phyloP scores from a whole-genome alignment of 176 grass and related monocot species.

The Musa troglodytarum region DNA sequence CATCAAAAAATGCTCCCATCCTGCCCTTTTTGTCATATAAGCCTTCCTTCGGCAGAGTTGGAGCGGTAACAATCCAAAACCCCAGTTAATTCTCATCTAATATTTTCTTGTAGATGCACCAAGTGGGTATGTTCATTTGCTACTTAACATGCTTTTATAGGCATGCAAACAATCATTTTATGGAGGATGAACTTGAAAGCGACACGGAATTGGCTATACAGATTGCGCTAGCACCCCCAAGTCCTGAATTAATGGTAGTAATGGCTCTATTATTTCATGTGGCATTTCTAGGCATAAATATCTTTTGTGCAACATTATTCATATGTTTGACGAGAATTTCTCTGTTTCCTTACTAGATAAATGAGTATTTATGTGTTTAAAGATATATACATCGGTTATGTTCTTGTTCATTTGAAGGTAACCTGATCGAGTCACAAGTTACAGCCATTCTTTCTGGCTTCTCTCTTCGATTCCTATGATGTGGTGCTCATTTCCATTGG shows the following conservation, averaged over 20 bases:
- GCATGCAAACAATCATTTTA: conserved; percentile 85
- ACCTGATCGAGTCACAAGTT: not conserved
- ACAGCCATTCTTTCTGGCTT: not conserved
- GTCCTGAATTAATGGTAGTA: conserved; percentile 26
- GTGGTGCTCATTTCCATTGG: no score
- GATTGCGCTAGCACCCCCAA: conserved; percentile 36
- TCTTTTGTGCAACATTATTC: not conserved
- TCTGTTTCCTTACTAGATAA: not conserved
- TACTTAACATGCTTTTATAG: conserved; percentile 13
- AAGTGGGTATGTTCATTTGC: not conserved
- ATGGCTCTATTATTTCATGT: not conserved
- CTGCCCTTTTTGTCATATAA: conserved; percentile 70
- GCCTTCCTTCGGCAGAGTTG: conserved; percentile 51
- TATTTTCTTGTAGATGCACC: not conserved
- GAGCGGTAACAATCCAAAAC: conserved; percentile 45
- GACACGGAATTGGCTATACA: conserved; percentile 67
- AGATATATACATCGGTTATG: not conserved
- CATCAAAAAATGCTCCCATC: conserved; percentile 37
- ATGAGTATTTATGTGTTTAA: not conserved
- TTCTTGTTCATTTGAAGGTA: not conserved
- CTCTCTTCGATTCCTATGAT: not conserved
- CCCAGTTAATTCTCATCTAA: conserved; percentile 1
- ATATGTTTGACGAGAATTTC: not conserved
- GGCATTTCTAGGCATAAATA: not conserved
- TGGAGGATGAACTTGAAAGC: conserved; percentile 50